Evolutionary conservation across 1,284 basidiomycete species (phyloP).

Genomic region (Sanguinoderma infundibulare): DNA sequence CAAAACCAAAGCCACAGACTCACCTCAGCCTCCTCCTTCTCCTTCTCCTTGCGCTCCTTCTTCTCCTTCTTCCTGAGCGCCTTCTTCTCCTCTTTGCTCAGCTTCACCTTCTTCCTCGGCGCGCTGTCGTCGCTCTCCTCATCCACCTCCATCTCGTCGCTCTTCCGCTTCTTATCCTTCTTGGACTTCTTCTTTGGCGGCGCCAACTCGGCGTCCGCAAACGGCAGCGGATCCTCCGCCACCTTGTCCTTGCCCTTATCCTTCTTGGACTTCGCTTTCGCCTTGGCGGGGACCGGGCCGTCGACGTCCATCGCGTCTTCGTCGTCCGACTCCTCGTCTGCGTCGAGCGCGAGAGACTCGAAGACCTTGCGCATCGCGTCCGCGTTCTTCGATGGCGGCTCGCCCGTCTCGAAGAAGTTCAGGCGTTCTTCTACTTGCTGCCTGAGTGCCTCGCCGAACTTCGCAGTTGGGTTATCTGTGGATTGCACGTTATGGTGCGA

Average conservation of each 20-base stretch:
- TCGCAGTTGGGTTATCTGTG: conserved; percentile 84
- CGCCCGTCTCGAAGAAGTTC: conserved; percentile 92
- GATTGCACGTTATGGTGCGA: too few species aligned
- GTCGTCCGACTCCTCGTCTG: conserved; percentile 60
- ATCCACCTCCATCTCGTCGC: conserved; percentile 59
- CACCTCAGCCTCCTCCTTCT: conserved; percentile 40
- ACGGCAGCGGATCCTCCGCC: conserved; percentile 61
- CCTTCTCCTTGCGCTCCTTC: conserved; percentile 55
- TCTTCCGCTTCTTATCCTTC: conserved; percentile 73
- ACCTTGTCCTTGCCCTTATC: conserved; percentile 62
- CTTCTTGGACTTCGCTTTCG: conserved; percentile 55
- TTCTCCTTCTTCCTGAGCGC: conserved; percentile 74
- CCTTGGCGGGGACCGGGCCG: conserved; percentile 49
- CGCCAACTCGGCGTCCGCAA: conserved; percentile 57
- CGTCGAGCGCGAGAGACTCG: conserved; percentile 76
- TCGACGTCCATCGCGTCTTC: conserved; percentile 55
- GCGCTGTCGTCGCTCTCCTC: conserved; percentile 47
- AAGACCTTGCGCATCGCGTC: conserved; percentile 91
- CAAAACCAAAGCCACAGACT: conserved; percentile 3
- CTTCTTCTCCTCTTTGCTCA: conserved; percentile 64
- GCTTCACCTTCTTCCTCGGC: conserved; percentile 71
- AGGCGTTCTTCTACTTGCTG: conserved; percentile 96
- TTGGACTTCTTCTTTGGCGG: conserved; percentile 70
- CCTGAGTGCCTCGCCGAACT: conserved; percentile 94
- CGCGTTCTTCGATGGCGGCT: conserved; percentile 83